Base-by-base conservation (phyloP, 164 flowering plant species). In the Houttuynia cordata region DNA sequence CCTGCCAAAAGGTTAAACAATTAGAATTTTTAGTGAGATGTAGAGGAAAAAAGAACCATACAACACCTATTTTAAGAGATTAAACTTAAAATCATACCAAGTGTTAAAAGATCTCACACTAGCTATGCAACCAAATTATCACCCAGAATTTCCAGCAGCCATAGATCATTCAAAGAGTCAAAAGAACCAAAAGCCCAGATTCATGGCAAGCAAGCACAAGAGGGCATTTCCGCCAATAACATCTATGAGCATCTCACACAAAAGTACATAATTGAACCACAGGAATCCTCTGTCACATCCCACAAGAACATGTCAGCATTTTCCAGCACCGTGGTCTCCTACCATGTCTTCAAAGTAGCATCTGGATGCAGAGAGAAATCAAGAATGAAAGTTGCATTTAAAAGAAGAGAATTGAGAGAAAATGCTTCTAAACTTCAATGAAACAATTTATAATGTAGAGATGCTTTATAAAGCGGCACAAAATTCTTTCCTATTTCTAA, bases 1-100 rank as follows among this genome's bases (percentile, higher is more conserved):
- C 86, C 90, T 82, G 90, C 83, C 83, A 84, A 80, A 80, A 81
- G 71, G 76, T 75, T 71, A 74, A 71, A 70, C 53, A 19, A 76
- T 83, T 76, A 78, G 77, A 70, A 78, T 24, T 67, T 73, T 42
- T 63, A 62, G 24, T 57, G 57, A 30, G 30, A 34, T 51, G 40
- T 61, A 39, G 61, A 69, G 30, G 14, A 60, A 65, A 41, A 70
- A 68, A 62, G 57, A 30, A 50, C 60, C 63, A 71, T 24, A 55
- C 59, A 62, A 53, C 22, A 58, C 37, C 34, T 24, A 30, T n/a
- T 58, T 50, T 53, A 58, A n/a, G 62, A 63, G 60, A 63, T 60
- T 37, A 67, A 69, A 58, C 59, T 60, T 56, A 61, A 68, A 65
- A 63, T 67, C 59, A 63, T 51, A 54, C 60, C 21, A 53, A 76